phyloP scores from a whole-genome alignment of 2,329 filamentous ascomycete species.

The Bipolaris oryzae region DNA sequence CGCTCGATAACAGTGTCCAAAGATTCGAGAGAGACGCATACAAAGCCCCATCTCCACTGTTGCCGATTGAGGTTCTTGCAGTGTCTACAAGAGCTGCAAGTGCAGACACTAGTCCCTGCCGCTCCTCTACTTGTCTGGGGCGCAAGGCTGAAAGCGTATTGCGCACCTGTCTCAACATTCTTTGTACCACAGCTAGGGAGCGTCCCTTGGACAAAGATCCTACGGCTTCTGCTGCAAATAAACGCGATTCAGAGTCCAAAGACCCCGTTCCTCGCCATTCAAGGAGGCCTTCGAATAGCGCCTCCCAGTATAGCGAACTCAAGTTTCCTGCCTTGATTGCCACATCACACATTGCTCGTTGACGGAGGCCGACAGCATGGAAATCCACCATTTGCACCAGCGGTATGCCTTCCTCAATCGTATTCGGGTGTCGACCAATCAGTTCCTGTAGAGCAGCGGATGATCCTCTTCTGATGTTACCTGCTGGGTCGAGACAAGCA shows the following conservation, averaged over 20 bases:
- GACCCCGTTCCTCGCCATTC: slow-evolving; percentile 90
- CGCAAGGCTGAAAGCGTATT: slow-evolving; percentile 56
- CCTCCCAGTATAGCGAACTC: slow-evolving; percentile 67
- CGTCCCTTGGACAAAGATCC: slow-evolving; percentile 60
- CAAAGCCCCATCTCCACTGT: neutral
- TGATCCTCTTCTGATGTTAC: slow-evolving; percentile 90
- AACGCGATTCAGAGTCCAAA: slow-evolving; percentile 73
- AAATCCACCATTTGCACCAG: slow-evolving; percentile 93
- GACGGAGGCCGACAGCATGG: slow-evolving; percentile 86
- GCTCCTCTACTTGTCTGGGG: slow-evolving; percentile 68
- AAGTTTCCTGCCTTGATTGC: slow-evolving; percentile 71
- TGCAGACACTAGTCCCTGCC: slow-evolving; percentile 69
- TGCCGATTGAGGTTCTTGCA: neutral
- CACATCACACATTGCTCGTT: slow-evolving; percentile 80
- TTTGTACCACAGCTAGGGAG: slow-evolving; percentile 43
- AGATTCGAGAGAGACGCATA: slow-evolving; percentile 29
- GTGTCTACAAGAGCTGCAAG: slow-evolving; percentile 47
- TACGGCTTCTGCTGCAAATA: slow-evolving; percentile 72
- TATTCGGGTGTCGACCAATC: slow-evolving; percentile 89
- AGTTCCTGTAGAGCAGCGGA: slow-evolving; percentile 95
- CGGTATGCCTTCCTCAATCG: slow-evolving; percentile 77
- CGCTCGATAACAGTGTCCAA: slow-evolving; percentile 39
- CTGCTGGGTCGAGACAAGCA: slow-evolving; percentile 84
- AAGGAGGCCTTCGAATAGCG: slow-evolving; percentile 72
- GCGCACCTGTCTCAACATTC: slow-evolving; percentile 52